These are phyloP conservation scores for Sonneratia caseolaris DNA, from an alignment of 345 rosid species.

Conservation along the genomic window DNA sequence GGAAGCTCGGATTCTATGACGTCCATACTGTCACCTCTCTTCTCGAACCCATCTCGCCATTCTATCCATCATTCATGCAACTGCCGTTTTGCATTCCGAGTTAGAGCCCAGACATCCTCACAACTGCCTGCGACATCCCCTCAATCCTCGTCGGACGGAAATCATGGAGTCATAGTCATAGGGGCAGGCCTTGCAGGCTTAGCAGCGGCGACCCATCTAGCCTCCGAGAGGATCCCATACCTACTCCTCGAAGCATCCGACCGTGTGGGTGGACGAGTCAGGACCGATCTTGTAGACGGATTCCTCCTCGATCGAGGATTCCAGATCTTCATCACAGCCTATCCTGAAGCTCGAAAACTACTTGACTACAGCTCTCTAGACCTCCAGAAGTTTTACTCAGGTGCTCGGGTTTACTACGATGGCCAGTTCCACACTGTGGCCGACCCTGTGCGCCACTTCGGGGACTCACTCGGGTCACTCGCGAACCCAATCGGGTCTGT, in stretches of 20 bases:
- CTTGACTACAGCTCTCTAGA: conserved; percentile 50
- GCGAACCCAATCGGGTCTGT: conserved; percentile 74
- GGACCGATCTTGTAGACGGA: conserved; percentile 72
- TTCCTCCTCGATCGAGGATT: conserved; percentile 86
- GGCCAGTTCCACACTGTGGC: conserved; percentile 74
- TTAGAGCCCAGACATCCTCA: conserved; percentile 11
- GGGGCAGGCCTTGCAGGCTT: conserved; percentile 91
- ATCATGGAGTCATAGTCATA: conserved; percentile 45
- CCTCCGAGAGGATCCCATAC: conserved; percentile 48
- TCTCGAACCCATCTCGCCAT: background rate
- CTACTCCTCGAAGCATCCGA: conserved; percentile 76
- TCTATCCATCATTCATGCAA: conserved; percentile 6
- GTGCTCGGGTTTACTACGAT: conserved; percentile 52
- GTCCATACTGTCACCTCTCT: conserved; percentile 7
- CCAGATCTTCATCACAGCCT: conserved; percentile 92
- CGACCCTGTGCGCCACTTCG: conserved; percentile 73
- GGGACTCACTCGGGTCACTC: conserved; percentile 53
- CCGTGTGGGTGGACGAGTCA: conserved; percentile 79
- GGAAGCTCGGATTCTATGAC: conserved; percentile 14
- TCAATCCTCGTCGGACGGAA: conserved; percentile 4
- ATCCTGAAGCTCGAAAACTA: conserved; percentile 77
- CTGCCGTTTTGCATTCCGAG: conserved; percentile 3
- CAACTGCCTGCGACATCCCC: conserved; percentile 12
- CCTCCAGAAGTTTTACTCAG: conserved; percentile 66
- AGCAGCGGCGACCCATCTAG: conserved; percentile 71